These are phyloP conservation scores for Fusarium irregulare DNA, from an alignment of 2,329 filamentous ascomycete genomes.

Conservation along the genomic window DNA sequence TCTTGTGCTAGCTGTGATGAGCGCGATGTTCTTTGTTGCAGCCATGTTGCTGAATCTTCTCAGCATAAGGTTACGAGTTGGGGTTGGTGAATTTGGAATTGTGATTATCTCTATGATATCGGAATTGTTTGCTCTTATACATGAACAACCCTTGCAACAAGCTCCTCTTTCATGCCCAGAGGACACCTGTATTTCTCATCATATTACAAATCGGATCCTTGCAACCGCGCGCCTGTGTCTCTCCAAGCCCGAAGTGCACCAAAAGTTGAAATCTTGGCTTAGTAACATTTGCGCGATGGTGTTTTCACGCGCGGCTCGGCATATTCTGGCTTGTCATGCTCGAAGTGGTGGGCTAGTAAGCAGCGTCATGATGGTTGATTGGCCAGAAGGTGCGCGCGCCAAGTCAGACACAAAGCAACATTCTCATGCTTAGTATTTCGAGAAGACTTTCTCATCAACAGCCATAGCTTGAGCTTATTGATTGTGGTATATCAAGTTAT, in stretches of 20 bases:
- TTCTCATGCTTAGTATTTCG: background rate
- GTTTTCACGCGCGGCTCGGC: conserved; percentile 2
- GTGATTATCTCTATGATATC: too few species aligned
- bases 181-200: background rate
- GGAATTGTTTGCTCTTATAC: background rate
- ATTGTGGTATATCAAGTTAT: background rate
- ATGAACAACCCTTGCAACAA: background rate
- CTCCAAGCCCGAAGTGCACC: rapidly evolving
- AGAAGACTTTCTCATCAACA: background rate
- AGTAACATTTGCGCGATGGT: too few species aligned
- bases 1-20: conserved; percentile 25
- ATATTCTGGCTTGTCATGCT: background rate
- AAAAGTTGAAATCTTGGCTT: background rate
- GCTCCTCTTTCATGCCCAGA: background rate
- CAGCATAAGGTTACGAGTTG: too few species aligned
- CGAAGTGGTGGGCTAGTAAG: background rate
- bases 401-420: background rate
- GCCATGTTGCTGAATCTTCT: background rate
- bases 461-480: background rate
- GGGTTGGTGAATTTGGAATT: background rate
- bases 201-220: background rate
- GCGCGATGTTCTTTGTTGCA: conserved; percentile 17
- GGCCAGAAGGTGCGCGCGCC: background rate
- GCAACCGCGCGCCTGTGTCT: background rate
- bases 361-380: background rate